These are phyloP conservation scores for Penstemon newberryi DNA, from an alignment of 257 asterid genomes.

Conservation along the genomic window DNA sequence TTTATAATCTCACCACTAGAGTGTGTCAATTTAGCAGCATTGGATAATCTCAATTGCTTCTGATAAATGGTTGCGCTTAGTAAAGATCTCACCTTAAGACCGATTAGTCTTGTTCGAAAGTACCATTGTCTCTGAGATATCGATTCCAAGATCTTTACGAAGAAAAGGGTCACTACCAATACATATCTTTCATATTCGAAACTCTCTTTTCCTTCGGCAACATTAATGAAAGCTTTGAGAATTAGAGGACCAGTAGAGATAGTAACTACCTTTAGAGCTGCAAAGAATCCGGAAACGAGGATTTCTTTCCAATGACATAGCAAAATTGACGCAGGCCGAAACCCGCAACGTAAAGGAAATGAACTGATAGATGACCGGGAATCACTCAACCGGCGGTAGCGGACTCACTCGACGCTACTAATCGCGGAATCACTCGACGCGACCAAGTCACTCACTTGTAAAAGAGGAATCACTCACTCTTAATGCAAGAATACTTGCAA, in stretches of 20 bases:
- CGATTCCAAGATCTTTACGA: slow-evolving; percentile 73
- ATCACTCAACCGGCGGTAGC: no score
- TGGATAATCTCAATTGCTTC: slow-evolving; percentile 77
- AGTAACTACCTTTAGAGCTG: slow-evolving; percentile 61
- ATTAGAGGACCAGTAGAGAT: slow-evolving; percentile 86
- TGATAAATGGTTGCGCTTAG: slow-evolving; percentile 68
- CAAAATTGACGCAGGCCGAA: no score
- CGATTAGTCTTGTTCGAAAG: slow-evolving; percentile 69
- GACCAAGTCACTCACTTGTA: no score
- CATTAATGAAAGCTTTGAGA: slow-evolving; percentile 75
- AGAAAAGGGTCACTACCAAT: slow-evolving; percentile 65
- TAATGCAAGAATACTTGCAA: no score
- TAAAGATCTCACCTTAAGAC: slow-evolving; percentile 68
- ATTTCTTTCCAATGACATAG: slow-evolving; percentile 70
- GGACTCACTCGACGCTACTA: no score
- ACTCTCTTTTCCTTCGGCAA: slow-evolving; percentile 70
- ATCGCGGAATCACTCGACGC: no score
- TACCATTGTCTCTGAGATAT: slow-evolving; percentile 92
- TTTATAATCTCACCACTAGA: slow-evolving; percentile 93
- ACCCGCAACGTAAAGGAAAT: no score
- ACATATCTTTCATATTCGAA: slow-evolving; percentile 58
- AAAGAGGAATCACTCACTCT: no score
- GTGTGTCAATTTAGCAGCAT: slow-evolving; percentile 62
- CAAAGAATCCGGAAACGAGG: slow-evolving; percentile 67
- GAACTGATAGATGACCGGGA: no score